phyloP scores from a whole-genome alignment of 495 filamentous ascomycete species.

The Penicillium waksmanii region DNA sequence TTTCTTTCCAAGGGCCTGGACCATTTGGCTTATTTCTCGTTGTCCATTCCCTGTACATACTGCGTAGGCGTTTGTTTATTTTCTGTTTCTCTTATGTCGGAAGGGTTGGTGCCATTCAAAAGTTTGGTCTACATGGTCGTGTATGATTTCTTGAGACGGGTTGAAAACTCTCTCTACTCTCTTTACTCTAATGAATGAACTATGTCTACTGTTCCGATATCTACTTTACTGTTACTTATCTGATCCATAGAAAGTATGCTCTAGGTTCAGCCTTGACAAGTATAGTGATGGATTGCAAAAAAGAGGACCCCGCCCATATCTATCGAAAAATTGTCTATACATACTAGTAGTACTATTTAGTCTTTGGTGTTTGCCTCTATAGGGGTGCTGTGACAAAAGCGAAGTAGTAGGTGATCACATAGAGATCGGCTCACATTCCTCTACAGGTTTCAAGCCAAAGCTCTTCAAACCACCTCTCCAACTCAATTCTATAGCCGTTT shows the following conservation, averaged over 20 bases:
- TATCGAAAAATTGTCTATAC: too few relatives aligned
- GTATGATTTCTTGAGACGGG: constrained; percentile 12
- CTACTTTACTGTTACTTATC: neutral
- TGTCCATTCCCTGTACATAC: constrained; percentile 19
- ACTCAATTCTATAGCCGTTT: constrained; percentile 26
- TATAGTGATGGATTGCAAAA: too few relatives aligned
- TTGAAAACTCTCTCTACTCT: constrained; percentile 10
- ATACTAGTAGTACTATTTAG: too few relatives aligned
- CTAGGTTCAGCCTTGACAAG: too few relatives aligned
- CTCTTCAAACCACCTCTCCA: constrained; percentile 31
- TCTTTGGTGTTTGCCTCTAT: too few relatives aligned
- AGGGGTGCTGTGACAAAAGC: too few relatives aligned
- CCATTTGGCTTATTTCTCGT: constrained; percentile 10
- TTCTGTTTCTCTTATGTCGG: constrained; percentile 9
- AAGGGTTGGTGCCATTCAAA: constrained; percentile 12
- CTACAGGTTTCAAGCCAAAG: constrained; percentile 31
- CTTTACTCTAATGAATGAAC: constrained; percentile 15
- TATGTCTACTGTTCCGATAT: neutral
- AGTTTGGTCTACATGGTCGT: constrained; percentile 10
- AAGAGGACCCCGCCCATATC: too few relatives aligned
- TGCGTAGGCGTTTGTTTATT: constrained; percentile 17
- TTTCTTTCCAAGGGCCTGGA: constrained; percentile 20
- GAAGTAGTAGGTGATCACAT: neutral
- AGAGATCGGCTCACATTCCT: constrained; percentile 29
- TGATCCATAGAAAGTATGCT: too few relatives aligned